phyloP scores from a whole-genome alignment of 169 alveolate species.

The Blepharisma undulans region DNA sequence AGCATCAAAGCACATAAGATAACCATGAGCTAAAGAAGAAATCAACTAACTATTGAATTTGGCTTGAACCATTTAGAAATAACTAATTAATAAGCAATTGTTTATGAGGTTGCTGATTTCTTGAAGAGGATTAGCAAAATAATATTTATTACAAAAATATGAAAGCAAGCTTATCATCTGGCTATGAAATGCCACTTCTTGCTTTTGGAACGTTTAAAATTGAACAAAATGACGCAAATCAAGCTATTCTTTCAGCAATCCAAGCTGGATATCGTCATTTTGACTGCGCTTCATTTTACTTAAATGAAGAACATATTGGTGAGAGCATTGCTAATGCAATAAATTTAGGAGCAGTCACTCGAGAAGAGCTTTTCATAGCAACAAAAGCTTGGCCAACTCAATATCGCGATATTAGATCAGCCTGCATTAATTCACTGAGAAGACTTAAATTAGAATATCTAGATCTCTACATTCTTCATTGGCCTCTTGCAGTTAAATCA shows the following conservation, averaged over 20 bases:
- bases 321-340: slow-evolving; percentile 44
- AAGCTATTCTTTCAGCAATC: neutral
- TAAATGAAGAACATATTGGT: slow-evolving; percentile 66
- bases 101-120: no score
- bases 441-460: slow-evolving; percentile 50
- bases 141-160: neutral
- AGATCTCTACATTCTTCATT: slow-evolving; percentile 69
- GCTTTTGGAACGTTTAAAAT: slow-evolving; percentile 27
- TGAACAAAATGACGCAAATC: neutral
- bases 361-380: slow-evolving; percentile 74
- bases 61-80: no score
- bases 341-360: slow-evolving; percentile 50
- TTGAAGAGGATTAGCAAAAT: no score
- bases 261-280: slow-evolving; percentile 63
- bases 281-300: slow-evolving; percentile 62
- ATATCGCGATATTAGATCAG: slow-evolving; percentile 11
- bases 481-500: slow-evolving; percentile 57
- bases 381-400: slow-evolving; percentile 60
- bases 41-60: no score
- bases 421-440: neutral
- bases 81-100: no score
- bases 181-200: slow-evolving; percentile 28
- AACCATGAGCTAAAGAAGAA: no score
- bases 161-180: neutral
- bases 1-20: no score